Evolutionary conservation across 139 green algal species (phyloP), one percentile per base, ranked within the genome.

Genomic region (Tetradesmus obliquus): DNA sequence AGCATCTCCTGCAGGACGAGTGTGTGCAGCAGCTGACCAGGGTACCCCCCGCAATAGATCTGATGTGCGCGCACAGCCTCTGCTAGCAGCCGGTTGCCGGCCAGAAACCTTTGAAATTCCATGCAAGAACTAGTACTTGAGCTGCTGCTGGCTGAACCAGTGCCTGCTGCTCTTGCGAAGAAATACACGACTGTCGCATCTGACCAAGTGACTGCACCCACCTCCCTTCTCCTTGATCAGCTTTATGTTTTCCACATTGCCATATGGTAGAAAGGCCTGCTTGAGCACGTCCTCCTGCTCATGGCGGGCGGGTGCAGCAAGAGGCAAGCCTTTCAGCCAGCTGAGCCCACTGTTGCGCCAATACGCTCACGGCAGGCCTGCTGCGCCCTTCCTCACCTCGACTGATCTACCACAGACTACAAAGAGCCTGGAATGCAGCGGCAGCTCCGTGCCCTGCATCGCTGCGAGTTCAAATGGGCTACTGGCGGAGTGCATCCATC

Each of bases 161-260:
- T 76, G 66, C 66, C 17, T 76, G 66, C 66, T 76, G 66, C n/a
- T n/a, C 66, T 76, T 24, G 15, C 17, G n/a, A 19, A 19, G 66
- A 76, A 1, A 76, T 19, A 76, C 66, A 24, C 66, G 66, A 76
- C 66, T 24, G 66, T 76, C 66, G 66, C 66, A 76, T 76, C 55
- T 88, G 84, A 88, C 84, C 57, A 55, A 45, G 57, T 79, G 84
- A 76, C 84, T 58, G 57, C 22, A 88, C 94, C 93, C 87, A 98
- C 96, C 96, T 93, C 96, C 96, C 88, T 98, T 98, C 72, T 98
- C 96, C 6, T 94, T 94, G n/a, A 98, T 94, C 15, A 97, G 71
- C 91, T 97, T 98, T 20, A 97, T 94, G 57, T 95, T 95, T 76
- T 96, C 91, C 1, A 97, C 79, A 19, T 79, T 91, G 69, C 96